Percentiles rank a stretch among this genome's conserved stretches.
phyloP scores from a whole-genome alignment of 176 grass and related monocot species.

The Eremochloa ophiuroides region DNA sequence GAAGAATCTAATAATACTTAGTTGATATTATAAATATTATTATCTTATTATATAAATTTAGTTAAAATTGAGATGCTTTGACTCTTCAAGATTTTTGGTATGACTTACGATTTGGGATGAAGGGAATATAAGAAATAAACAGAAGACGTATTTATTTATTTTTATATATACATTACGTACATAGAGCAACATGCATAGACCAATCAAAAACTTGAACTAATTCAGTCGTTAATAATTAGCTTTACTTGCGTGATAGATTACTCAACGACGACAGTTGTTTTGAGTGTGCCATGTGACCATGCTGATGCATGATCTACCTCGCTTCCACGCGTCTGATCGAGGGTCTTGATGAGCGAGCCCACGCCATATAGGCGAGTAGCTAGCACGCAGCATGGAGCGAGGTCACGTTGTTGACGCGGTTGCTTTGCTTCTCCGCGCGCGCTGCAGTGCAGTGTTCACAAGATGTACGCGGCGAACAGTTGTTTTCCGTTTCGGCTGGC shows the following conservation, averaged over 20 bases:
- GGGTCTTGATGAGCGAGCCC: neutral
- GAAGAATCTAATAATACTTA: too few species aligned
- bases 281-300: neutral
- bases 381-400: too few species aligned
- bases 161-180: too few species aligned
- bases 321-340: neutral
- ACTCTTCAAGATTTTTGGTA: too few species aligned
- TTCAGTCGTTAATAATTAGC: neutral
- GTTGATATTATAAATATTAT: too few species aligned
- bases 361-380: neutral
- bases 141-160: too few species aligned
- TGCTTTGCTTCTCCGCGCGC: too few species aligned
- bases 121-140: too few species aligned
- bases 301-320: neutral
- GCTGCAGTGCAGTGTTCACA: neutral
- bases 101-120: too few species aligned
- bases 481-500: neutral
- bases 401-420: slow-evolving; percentile 10
- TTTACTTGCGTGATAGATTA: neutral
- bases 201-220: neutral
- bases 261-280: neutral
- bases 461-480: neutral
- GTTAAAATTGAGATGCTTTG: too few species aligned
- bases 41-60: too few species aligned
- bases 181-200: neutral